Percentiles rank a stretch among this genome's conserved stretches.
These are phyloP conservation scores for Poteriospumella lacustris DNA, from an alignment of 108 stramenopile genomes.

Conservation along the genomic window DNA sequence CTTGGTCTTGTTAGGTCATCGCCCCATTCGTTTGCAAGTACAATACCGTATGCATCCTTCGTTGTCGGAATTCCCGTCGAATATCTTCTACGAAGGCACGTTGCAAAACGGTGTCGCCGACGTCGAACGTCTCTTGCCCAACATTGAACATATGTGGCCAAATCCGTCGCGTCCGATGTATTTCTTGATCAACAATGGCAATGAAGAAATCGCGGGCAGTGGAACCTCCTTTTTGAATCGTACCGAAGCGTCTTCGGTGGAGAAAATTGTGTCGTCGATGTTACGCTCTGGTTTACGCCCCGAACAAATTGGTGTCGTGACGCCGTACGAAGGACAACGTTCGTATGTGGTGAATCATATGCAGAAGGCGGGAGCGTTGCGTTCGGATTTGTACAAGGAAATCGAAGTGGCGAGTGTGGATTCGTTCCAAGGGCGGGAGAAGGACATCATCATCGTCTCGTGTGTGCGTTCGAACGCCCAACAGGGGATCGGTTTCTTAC, in stretches of 20 bases:
- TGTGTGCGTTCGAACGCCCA: constrained; percentile 96
- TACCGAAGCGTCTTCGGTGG: constrained; percentile 88
- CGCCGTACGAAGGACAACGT: constrained; percentile 97
- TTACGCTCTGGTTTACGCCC: constrained; percentile 82
- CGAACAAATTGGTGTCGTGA: constrained; percentile 88
- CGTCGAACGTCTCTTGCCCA: constrained; percentile 62
- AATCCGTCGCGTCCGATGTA: constrained; percentile 69
- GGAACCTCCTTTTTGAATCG: constrained; percentile 96
- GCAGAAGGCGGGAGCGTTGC: constrained; percentile 73
- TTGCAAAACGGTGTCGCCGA: constrained; percentile 95
- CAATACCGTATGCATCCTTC: constrained; percentile 98
- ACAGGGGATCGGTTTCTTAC: constrained; percentile 94
- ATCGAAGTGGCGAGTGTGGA: constrained; percentile 96
- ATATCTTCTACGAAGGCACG: constrained; percentile 67
- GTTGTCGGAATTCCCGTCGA: constrained; percentile 92
- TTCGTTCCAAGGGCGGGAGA: constrained; percentile 97
- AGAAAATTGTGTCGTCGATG: constrained; percentile 90
- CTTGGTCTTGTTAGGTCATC: constrained; percentile 82
- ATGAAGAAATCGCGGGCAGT: constrained; percentile 91
- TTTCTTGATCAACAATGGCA: constrained; percentile 83
- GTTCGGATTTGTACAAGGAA: constrained; percentile 72
- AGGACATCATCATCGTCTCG: constrained; percentile 90
- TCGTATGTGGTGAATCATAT: constrained; percentile 84
- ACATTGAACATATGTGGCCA: constrained; percentile 68
- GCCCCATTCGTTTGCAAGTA: constrained; percentile 91